phyloP scores from a whole-genome alignment of 768 basidiomycete species.

The Suillus weaverae region DNA sequence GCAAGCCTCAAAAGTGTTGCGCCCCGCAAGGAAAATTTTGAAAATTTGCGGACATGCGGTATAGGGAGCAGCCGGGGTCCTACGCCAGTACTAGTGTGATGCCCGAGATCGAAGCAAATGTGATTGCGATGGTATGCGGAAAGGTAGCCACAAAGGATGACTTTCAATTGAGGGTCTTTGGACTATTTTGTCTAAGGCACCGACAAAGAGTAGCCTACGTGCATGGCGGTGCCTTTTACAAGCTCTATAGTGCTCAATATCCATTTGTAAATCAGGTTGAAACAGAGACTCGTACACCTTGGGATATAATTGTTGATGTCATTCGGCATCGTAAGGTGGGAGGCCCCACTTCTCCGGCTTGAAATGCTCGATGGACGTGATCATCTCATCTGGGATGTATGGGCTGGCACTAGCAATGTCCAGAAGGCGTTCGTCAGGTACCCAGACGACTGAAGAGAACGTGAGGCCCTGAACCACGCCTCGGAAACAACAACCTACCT shows the following conservation, averaged over 20 bases:
- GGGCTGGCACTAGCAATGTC: conserved; percentile 45
- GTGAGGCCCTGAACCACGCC: neutral
- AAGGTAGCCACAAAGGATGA: neutral
- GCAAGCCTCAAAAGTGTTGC: too few species aligned
- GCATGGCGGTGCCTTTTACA: neutral
- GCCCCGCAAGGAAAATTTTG: too few species aligned
- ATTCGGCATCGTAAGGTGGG: conserved; percentile 52
- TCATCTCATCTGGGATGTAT: conserved; percentile 58
- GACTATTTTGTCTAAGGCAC: neutral
- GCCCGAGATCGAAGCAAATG: neutral
- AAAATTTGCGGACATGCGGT: too few species aligned
- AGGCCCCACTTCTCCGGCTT: conserved; percentile 83
- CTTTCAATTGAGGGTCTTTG: neutral
- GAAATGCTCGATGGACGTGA: conserved; percentile 69
- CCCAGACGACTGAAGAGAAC: conserved; percentile 67
- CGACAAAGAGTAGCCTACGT: neutral
- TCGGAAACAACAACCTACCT: conserved; percentile 45
- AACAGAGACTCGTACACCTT: neutral
- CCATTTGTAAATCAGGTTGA: neutral
- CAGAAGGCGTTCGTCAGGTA: conserved; percentile 73
- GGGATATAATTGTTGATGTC: neutral
- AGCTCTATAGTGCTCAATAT: neutral
- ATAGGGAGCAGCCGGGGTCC: too few species aligned
- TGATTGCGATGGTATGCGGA: neutral
- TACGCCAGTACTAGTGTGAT: neutral